phyloP scores from a whole-genome alignment of 345 rosid species.

The Excoecaria cochinchinensis region DNA sequence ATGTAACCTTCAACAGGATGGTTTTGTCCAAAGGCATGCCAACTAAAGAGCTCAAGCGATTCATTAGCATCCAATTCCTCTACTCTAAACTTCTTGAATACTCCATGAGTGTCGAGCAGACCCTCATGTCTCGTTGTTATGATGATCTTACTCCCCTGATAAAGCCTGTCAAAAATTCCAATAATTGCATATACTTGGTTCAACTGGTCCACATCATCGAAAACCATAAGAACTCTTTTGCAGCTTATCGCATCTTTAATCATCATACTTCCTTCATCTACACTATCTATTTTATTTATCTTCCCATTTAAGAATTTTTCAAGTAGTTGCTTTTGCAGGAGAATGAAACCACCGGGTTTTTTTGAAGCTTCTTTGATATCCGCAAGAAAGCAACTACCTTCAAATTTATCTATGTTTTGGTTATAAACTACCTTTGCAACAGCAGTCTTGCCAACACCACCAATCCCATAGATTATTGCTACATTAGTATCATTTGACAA shows the following conservation, averaged over 20 bases:
- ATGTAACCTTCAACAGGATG: slow-evolving; percentile 9
- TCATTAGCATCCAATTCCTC: slow-evolving; percentile 10
- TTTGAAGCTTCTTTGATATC: slow-evolving; percentile 22
- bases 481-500: slow-evolving; percentile 5
- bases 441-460: slow-evolving; percentile 26
- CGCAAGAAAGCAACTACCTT: slow-evolving; percentile 31
- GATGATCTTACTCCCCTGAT: slow-evolving; percentile 12
- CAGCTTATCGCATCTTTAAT: slow-evolving; percentile 10
- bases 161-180: slow-evolving; percentile 2
- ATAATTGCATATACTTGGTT: slow-evolving; percentile 1
- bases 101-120: neutral
- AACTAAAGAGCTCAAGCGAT: slow-evolving; percentile 22
- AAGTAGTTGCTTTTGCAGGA: slow-evolving; percentile 30
- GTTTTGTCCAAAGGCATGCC: slow-evolving; percentile 21
- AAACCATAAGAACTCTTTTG: slow-evolving; percentile 16
- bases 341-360: slow-evolving; percentile 9
- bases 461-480: slow-evolving; percentile 26
- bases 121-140: slow-evolving; percentile 9
- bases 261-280: slow-evolving; percentile 20
- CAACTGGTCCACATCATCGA: slow-evolving; percentile 13
- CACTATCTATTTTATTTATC: neutral
- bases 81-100: slow-evolving; percentile 3
- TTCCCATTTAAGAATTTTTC: slow-evolving; percentile 10
- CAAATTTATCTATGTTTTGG: slow-evolving; percentile 20
- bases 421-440: slow-evolving; percentile 23